Conservation (phyloP, 345 rosid species). For the Reutealis trisperma region DNA sequence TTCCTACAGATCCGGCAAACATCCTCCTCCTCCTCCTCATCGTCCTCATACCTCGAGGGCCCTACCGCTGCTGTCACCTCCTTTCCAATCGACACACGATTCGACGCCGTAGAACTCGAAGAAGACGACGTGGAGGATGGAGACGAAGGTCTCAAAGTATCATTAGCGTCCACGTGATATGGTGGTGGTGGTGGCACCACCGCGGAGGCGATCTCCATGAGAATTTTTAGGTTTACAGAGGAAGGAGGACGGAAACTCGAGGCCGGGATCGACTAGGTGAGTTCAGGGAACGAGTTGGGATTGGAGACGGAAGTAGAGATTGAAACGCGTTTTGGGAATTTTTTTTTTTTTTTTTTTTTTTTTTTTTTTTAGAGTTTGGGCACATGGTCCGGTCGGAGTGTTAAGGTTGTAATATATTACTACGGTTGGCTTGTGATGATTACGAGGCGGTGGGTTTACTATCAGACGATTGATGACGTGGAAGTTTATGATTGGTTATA, state of each 20-base stretch:
- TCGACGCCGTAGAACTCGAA: slow-evolving; percentile 6
- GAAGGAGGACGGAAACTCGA: background rate
- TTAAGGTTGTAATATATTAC: background rate
- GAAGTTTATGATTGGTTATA: background rate
- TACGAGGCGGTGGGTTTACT: background rate
- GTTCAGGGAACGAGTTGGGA: slow-evolving; percentile 15
- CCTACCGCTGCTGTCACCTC: slow-evolving; percentile 23
- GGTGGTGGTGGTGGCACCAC: slow-evolving; percentile 19
- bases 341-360: background rate
- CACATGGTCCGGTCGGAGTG: background rate
- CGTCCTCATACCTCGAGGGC: slow-evolving; percentile 55
- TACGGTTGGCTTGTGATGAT: background rate
- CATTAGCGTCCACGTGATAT: slow-evolving; percentile 7
- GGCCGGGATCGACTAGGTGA: slow-evolving; percentile 12
- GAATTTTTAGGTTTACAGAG: background rate
- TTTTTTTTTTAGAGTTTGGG: background rate
- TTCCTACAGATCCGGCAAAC: slow-evolving; percentile 99
- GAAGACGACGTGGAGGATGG: slow-evolving; percentile 21
- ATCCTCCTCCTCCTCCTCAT: slow-evolving; percentile 94
- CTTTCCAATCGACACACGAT: slow-evolving; percentile 19
- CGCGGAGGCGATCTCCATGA: slow-evolving; percentile 57
- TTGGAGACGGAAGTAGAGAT: background rate
- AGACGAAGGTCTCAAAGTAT: background rate
- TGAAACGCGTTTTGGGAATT: background rate
- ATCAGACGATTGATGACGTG: background rate